These are phyloP conservation scores for Tolypocladium sp. DNA, from an alignment of 2,329 filamentous ascomycete species.

Conservation along the genomic window DNA sequence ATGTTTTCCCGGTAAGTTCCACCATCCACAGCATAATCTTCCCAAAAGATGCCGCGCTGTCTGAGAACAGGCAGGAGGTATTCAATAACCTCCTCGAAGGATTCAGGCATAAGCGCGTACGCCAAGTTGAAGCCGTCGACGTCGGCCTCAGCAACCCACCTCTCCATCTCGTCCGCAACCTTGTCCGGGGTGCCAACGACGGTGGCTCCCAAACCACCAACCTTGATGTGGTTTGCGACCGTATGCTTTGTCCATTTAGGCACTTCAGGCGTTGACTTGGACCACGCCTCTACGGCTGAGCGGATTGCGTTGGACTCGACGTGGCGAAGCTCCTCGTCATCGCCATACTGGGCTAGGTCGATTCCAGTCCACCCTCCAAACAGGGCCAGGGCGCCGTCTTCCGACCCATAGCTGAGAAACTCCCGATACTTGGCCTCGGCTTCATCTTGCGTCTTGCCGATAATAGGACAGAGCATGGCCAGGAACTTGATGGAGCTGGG, in stretches of 20 bases:
- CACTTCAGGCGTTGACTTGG: slow-evolving; percentile 21
- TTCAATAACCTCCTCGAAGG: slow-evolving; percentile 58
- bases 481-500: slow-evolving; percentile 50
- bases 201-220: slow-evolving; percentile 20
- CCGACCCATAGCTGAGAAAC: slow-evolving; percentile 44
- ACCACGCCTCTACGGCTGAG: slow-evolving; percentile 39
- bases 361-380: slow-evolving; percentile 62
- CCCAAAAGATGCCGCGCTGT: slow-evolving; percentile 47
- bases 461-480: slow-evolving; percentile 46
- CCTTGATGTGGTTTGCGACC: slow-evolving; percentile 21
- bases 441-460: slow-evolving; percentile 51
- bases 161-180: slow-evolving; percentile 23
- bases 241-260: slow-evolving; percentile 25
- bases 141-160: slow-evolving; percentile 41
- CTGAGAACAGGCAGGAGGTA: slow-evolving; percentile 54
- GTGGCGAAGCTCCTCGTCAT: slow-evolving; percentile 53
- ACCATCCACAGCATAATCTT: slow-evolving; percentile 31
- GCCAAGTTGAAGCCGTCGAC: slow-evolving; percentile 45
- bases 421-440: slow-evolving; percentile 41
- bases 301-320: slow-evolving; percentile 54
- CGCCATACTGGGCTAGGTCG: slow-evolving; percentile 48
- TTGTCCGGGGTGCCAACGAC: slow-evolving; percentile 19
- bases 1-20: slow-evolving; percentile 35
- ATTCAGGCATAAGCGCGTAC: slow-evolving; percentile 37
- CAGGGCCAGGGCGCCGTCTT: slow-evolving; percentile 53